Percentiles rank a stretch among this genome's conserved stretches.
These are phyloP conservation scores for Helianthus tuberosus DNA, from an alignment of 129 eudicot genomes.

Conservation along the genomic window DNA sequence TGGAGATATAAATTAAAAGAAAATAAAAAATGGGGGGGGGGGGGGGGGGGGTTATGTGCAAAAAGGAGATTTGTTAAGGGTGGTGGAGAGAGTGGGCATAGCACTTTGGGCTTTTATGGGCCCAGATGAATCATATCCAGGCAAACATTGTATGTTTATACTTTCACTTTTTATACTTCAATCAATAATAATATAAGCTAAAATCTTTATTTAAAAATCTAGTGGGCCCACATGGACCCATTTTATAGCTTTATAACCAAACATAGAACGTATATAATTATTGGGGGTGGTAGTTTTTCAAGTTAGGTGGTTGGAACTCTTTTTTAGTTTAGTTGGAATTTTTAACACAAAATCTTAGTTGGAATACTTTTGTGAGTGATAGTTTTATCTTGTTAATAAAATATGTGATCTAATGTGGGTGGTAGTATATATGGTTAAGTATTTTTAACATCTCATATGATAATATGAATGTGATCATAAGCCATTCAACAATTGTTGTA, in stretches of 20 bases:
- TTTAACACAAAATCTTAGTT: constrained; percentile 27
- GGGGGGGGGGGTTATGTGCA: constrained; percentile 33
- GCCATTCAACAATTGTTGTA: no score
- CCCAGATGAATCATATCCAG: constrained; percentile 61
- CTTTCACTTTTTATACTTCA: constrained; percentile 16
- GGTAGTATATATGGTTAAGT: no score
- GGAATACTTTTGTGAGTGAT: constrained; percentile 24
- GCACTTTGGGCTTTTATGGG: constrained; percentile 57
- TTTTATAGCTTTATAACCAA: constrained; percentile 15
- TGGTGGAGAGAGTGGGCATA: constrained; percentile 48
- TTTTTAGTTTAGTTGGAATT: constrained; percentile 26
- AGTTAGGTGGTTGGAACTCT: constrained; percentile 44
- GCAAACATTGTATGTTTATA: constrained; percentile 34
- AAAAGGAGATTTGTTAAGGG: constrained; percentile 34
- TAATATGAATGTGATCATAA: no score
- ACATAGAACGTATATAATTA: constrained; percentile 11
- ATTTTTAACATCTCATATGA: no score
- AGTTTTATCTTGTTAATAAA: constrained; percentile 29
- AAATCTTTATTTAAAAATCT: constrained; percentile 17
- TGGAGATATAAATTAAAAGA: constrained; percentile 19
- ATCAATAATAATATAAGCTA: constrained; percentile 21
- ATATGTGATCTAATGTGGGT: neutral
- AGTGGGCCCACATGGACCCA: constrained; percentile 29
- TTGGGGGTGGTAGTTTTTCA: constrained; percentile 40
- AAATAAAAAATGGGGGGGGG: neutral